Evolutionary conservation across 768 basidiomycete genomes (phyloP).

Genomic region (Dentipellis fragilis): DNA sequence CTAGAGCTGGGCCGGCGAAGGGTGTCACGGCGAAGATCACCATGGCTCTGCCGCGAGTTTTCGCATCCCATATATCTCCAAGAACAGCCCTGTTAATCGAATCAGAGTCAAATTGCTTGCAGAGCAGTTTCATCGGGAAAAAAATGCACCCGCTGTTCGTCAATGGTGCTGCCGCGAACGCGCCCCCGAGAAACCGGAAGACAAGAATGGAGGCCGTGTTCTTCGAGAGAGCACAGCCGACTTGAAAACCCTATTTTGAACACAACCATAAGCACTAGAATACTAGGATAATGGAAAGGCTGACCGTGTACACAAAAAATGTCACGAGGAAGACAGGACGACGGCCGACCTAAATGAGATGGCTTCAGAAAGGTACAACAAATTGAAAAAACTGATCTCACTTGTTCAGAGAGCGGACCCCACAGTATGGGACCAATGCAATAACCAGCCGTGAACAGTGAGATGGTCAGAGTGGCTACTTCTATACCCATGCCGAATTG

Average conservation of each 20-base stretch:
- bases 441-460: conserved; percentile 57
- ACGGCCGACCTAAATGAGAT: conserved; percentile 29
- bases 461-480: conserved; percentile 43
- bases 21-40: conserved; percentile 55
- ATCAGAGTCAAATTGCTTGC: background rate
- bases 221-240: conserved; percentile 49
- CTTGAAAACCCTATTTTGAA: conserved; percentile 39
- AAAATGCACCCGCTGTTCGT: conserved; percentile 51
- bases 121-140: background rate
- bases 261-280: background rate
- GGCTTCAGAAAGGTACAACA: conserved; percentile 19
- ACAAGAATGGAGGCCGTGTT: conserved; percentile 55
- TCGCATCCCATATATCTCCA: conserved; percentile 54
- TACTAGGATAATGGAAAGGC: conserved; percentile 1
- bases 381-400: conserved; percentile 19
- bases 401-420: conserved; percentile 23
- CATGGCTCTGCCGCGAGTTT: conserved; percentile 52
- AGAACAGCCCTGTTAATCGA: conserved; percentile 33
- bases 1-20: conserved; percentile 52
- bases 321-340: conserved; percentile 45
- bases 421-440: conserved; percentile 26
- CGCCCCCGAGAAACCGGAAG: conserved; percentile 60
- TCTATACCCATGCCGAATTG: conserved; percentile 43
- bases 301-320: conserved; percentile 44
- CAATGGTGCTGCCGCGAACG: conserved; percentile 60